Evolutionary conservation across 805 yeast species (phyloP).

Genomic region (Ogataea neopini): DNA sequence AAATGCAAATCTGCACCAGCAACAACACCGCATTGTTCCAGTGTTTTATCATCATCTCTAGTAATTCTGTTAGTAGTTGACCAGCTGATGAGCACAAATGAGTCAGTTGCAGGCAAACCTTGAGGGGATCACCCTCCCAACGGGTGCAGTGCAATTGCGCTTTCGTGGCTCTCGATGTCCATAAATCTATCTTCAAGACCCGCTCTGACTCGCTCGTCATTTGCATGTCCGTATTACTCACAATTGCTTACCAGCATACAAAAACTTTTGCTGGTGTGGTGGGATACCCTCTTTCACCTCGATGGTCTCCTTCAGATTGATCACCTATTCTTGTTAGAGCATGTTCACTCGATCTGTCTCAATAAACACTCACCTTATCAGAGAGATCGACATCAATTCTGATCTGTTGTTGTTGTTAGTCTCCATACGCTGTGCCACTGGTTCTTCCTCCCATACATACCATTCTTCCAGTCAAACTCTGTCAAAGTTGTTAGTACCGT

Average conservation of each 20-base stretch:
- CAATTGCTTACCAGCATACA: slow-evolving; percentile 90
- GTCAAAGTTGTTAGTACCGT: slow-evolving; percentile 6
- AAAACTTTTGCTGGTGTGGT: slow-evolving; percentile 90
- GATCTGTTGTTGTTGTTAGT: slow-evolving; percentile 43
- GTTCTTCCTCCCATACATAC: slow-evolving; percentile 35
- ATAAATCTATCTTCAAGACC: no score
- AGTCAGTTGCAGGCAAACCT: no score
- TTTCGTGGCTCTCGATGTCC: no score
- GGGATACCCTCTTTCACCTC: slow-evolving; percentile 98
- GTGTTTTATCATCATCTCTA: slow-evolving; percentile 74
- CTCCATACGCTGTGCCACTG: background rate
- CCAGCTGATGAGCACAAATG: no score
- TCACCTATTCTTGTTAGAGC: slow-evolving; percentile 37
- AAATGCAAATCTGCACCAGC: slow-evolving; percentile 89
- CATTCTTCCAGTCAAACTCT: slow-evolving; percentile 80
- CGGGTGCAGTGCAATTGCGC: no score
- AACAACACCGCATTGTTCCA: slow-evolving; percentile 68
- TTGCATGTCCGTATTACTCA: no score
- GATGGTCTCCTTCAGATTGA: slow-evolving; percentile 80
- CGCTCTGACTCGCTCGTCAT: no score
- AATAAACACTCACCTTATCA: slow-evolving; percentile 62
- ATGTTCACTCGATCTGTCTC: no score
- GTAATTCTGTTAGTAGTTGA: slow-evolving; percentile 6
- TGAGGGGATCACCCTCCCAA: no score
- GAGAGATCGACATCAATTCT: slow-evolving; percentile 71